Percentiles rank a stretch among this genome's conserved stretches.
Evolutionary conservation across 306 rosid species (phyloP).

Genomic region (Citrullus amarus): DNA sequence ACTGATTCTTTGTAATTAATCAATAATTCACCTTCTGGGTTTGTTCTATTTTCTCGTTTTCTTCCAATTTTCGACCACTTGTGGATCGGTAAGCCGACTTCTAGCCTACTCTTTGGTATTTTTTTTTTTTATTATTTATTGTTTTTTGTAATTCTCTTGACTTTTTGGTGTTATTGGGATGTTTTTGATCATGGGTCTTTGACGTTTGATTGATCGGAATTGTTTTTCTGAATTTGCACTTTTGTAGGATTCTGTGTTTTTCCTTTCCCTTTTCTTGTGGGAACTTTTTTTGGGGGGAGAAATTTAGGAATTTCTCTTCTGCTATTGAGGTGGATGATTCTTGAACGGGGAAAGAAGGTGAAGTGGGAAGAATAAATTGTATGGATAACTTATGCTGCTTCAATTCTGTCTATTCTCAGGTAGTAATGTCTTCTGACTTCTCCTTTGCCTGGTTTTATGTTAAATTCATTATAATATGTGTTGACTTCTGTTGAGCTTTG

Average conservation of each 20-base stretch:
- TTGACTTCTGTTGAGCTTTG: neutral
- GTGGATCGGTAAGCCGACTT: constrained; percentile 33
- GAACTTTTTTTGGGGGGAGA: neutral
- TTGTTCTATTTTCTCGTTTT: constrained; percentile 15
- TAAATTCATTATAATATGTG: neutral
- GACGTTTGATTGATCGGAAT: constrained; percentile 24
- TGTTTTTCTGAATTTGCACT: constrained; percentile 13
- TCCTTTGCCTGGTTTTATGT: neutral
- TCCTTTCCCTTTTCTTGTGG: constrained; percentile 6
- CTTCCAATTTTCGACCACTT: constrained; percentile 15
- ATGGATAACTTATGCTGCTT: constrained; percentile 84
- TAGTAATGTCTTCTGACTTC: constrained; percentile 18
- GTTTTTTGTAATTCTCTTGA: neutral
- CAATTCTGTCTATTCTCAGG: constrained; percentile 50
- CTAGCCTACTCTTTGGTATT: constrained; percentile 13
- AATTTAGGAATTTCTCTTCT: constrained; percentile 14
- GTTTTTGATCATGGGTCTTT: constrained; percentile 5
- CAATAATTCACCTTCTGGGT: neutral
- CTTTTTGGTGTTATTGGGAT: neutral
- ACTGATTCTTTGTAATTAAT: neutral
- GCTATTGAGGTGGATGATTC: constrained; percentile 42
- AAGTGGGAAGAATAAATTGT: constrained; percentile 32
- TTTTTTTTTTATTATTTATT: neutral
- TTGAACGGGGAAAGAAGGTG: constrained; percentile 25
- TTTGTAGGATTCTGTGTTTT: constrained; percentile 4